phyloP scores from a whole-genome alignment of 306 rosid species.

The Dalbergia oliveri region DNA sequence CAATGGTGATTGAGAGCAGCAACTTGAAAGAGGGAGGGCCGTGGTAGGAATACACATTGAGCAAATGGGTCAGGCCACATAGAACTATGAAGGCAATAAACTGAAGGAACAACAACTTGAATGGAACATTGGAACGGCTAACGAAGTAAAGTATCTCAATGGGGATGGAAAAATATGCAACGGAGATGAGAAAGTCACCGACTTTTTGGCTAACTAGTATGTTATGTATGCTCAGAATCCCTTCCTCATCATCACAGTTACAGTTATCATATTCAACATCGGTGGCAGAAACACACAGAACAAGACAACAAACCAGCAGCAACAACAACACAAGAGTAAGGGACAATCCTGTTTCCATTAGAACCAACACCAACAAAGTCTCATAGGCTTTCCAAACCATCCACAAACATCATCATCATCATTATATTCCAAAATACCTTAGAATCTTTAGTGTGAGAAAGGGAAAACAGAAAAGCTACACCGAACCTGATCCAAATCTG shows the following conservation, averaged over 20 bases:
- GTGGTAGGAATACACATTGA: conserved; percentile 81
- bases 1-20: conserved; percentile 68
- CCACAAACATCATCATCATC: neutral
- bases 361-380: conserved; percentile 28
- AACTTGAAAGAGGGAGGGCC: conserved; percentile 73
- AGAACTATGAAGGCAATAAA: conserved; percentile 89
- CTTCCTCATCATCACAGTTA: conserved; percentile 72
- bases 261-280: conserved; percentile 57
- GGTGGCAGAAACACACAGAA: conserved; percentile 47
- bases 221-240: conserved; percentile 67
- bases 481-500: neutral
- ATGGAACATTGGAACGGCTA: conserved; percentile 87
- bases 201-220: conserved; percentile 80
- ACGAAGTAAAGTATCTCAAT: conserved; percentile 89
- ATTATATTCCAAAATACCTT: neutral
- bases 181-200: conserved; percentile 82
- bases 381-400: neutral
- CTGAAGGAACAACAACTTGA: conserved; percentile 84
- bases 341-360: conserved; percentile 6
- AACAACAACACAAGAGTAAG: neutral
- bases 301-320: conserved; percentile 40
- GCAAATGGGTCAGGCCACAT: conserved; percentile 88
- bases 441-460: neutral
- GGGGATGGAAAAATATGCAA: conserved; percentile 92
- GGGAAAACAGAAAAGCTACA: conserved; percentile 4